Base-by-base conservation (phyloP, 176 grass and related monocot species). In the Cocos nucifera region DNA sequence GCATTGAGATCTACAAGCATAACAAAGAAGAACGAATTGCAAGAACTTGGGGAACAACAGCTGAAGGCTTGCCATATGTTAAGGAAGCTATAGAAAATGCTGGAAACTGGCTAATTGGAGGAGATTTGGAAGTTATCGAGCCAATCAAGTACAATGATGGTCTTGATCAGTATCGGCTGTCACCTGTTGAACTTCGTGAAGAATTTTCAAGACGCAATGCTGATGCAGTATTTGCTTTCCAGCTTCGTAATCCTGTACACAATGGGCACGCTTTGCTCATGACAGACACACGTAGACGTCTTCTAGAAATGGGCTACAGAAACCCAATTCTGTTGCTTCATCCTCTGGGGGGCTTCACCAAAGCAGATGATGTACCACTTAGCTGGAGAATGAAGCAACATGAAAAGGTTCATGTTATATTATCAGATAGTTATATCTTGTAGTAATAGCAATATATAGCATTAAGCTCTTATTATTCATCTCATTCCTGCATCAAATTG, bases 11-110 rank as follows among this genome's bases (percentile, higher is more conserved):
- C 53, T 98, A 98, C 82, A 98, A 83, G 53, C 87, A 92, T 55
- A 98, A 98, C 39, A 98, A 98, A 69, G 93, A 98, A 92, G 93
- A 98, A 98, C 78, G 87, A 75, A 89, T 92, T 71, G 93, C 93
- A 62, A 67, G 93, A 73, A 92, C 87, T 66, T 98, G 93, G 93
- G 93, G 93, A 56, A 98, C 93, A 60, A 86, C 75, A 73, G 84
- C 87, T 22, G 53, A 64, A 49, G 93, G 93, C 20, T 66, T 98
- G 53, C 93, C 93, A 59, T 98, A 98, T 62, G 82, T 76, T 10
- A 82, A 98, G 17, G 87, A 89, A 75, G 84, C 84, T 10, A 92
- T 98, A 50, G 71, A 68, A 49, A 81, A 92, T 78, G 75, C 93
- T 78, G 93, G 87, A 73, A 86, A 92, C 65, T 98, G 93, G 93